These are phyloP conservation scores for Tetrahymena borealis DNA, from an alignment of 73 alveolate genomes.

Conservation along the genomic window DNA sequence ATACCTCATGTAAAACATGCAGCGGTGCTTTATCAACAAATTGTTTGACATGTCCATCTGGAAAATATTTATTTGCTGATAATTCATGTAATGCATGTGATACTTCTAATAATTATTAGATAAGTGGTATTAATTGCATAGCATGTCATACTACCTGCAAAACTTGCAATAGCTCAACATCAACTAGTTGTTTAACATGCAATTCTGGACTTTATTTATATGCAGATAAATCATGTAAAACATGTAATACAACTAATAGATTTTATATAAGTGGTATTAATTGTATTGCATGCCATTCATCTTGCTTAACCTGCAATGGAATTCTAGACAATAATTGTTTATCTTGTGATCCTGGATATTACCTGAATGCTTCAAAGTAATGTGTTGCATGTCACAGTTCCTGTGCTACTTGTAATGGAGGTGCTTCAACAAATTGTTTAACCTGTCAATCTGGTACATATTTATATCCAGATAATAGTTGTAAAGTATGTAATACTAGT, in stretches of 20 bases:
- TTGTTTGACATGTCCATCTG: neutral
- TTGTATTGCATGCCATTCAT: neutral
- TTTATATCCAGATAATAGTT: neutral
- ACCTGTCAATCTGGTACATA: neutral
- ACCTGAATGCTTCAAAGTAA: neutral
- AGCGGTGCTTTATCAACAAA: neutral
- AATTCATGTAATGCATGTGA: neutral
- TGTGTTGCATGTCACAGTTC: no score
- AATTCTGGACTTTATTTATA: neutral
- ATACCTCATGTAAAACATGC: neutral
- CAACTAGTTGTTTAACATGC: neutral
- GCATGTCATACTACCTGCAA: neutral
- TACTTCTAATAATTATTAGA: neutral
- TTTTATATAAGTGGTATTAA: neutral
- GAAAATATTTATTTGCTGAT: neutral
- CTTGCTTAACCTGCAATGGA: neutral
- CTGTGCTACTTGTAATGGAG: neutral
- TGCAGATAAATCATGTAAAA: neutral
- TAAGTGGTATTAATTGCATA: neutral
- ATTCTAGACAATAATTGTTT: neutral
- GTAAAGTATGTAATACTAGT: neutral
- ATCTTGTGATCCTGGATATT: neutral
- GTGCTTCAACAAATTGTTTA: neutral
- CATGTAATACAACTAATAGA: neutral
- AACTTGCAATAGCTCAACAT: neutral